Conservation (phyloP, 2,329 filamentous ascomycete genomes). For the Aspergillus jensenii region DNA sequence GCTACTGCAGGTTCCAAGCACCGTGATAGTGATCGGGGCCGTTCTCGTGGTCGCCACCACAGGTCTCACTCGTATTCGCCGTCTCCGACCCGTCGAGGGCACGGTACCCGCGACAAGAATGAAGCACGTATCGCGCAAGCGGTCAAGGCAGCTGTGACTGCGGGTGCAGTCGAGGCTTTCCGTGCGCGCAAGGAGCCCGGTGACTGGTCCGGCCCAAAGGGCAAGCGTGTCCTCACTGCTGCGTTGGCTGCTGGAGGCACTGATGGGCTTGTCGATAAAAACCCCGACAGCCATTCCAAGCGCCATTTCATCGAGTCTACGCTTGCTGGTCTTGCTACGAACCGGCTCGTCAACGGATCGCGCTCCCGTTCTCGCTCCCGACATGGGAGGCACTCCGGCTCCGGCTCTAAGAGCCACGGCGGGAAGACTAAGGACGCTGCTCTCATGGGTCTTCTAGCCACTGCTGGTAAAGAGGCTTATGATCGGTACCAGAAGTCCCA, state of each 20-base stretch:
- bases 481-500: slow-evolving; percentile 43
- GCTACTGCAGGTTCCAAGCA: slow-evolving; percentile 32
- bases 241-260: slow-evolving; percentile 83
- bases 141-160: slow-evolving; percentile 84
- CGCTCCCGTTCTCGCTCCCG: slow-evolving; percentile 70
- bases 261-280: slow-evolving; percentile 68
- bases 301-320: slow-evolving; percentile 83
- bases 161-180: slow-evolving; percentile 90
- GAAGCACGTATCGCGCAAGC: slow-evolving; percentile 74
- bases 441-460: slow-evolving; percentile 45
- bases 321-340: slow-evolving; percentile 82
- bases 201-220: slow-evolving; percentile 86
- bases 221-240: slow-evolving; percentile 85
- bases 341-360: slow-evolving; percentile 80
- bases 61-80: slow-evolving; percentile 51
- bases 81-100: slow-evolving; percentile 52
- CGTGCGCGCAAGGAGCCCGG: slow-evolving; percentile 85
- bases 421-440: slow-evolving; percentile 42
- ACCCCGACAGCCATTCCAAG: slow-evolving; percentile 72
- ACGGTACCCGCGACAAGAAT: slow-evolving; percentile 51
- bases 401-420: slow-evolving; percentile 44
- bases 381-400: slow-evolving; percentile 39
- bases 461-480: slow-evolving; percentile 49
- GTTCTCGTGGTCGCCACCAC: slow-evolving; percentile 35
- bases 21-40: slow-evolving; percentile 52